phyloP scores from a whole-genome alignment of 305 asterid genomes.

The Plantago coronopus region DNA sequence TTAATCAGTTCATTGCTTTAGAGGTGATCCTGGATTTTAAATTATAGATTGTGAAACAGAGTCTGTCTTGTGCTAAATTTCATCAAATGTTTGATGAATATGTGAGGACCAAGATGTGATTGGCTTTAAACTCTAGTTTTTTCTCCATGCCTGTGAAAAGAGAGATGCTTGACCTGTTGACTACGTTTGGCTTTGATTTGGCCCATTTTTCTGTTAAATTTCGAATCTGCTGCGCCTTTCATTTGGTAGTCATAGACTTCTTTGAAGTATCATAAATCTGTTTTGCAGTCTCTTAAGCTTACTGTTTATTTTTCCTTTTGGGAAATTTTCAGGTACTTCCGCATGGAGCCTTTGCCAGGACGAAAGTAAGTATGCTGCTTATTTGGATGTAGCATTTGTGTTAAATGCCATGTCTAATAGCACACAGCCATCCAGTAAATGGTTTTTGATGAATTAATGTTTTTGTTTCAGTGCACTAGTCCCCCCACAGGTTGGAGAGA shows the following conservation, averaged over 20 bases:
- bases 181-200: background rate
- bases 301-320: background rate
- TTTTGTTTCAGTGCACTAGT: constrained; percentile 60
- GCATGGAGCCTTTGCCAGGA: constrained; percentile 90
- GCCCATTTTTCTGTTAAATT: background rate
- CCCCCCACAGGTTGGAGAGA: constrained; percentile 89
- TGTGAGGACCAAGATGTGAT: background rate
- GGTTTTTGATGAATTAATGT: constrained; percentile 19
- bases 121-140: background rate
- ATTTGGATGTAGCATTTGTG: constrained; percentile 5
- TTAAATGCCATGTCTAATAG: constrained; percentile 11
- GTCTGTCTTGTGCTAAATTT: no score
- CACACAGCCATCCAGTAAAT: constrained; percentile 13
- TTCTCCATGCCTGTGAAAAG: background rate
- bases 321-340: constrained; percentile 62
- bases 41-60: no score
- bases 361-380: constrained; percentile 62
- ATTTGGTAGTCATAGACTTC: constrained; percentile 9
- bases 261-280: constrained; percentile 5
- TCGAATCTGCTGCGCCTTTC: constrained; percentile 1
- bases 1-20: no score
- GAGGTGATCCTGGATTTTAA: no score
- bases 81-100: background rate
- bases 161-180: background rate
- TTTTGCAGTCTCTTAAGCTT: constrained; percentile 15